Evolutionary conservation across 768 basidiomycete genomes (phyloP).

Genomic region (Phlebiopsis gigantea): DNA sequence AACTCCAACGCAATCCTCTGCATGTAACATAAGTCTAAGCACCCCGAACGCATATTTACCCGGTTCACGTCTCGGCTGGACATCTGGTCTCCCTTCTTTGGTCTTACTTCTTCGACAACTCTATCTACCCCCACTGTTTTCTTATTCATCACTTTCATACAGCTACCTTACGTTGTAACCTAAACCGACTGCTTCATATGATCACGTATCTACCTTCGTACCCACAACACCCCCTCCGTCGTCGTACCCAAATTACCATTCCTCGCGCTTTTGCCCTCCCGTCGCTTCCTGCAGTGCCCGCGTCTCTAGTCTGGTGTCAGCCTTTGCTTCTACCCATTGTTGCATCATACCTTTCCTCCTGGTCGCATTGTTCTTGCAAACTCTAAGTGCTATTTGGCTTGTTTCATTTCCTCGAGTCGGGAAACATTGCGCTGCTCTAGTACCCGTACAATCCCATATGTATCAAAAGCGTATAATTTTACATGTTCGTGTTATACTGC

Average conservation of each 20-base stretch:
- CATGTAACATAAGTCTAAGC: slow-evolving; percentile 24
- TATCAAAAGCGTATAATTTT: slow-evolving; percentile 16
- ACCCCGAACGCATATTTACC: slow-evolving; percentile 22
- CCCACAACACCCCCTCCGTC: slow-evolving; percentile 1
- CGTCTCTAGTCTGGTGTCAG: background rate
- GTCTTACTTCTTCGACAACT: slow-evolving; percentile 9
- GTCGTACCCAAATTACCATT: background rate
- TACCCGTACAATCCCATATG: slow-evolving; percentile 13
- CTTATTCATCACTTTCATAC: slow-evolving; percentile 10
- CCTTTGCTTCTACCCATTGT: slow-evolving; percentile 2
- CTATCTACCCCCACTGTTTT: slow-evolving; percentile 11
- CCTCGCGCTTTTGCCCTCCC: background rate
- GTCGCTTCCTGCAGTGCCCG: background rate
- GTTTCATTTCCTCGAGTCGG: slow-evolving; percentile 10
- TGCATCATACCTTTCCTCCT: background rate
- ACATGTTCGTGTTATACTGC: slow-evolving; percentile 6
- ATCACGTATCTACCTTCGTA: slow-evolving; percentile 7
- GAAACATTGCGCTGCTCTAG: slow-evolving; percentile 15
- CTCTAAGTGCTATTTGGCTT: slow-evolving; percentile 16
- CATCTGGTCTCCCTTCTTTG: slow-evolving; percentile 11
- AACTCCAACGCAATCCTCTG: slow-evolving; percentile 11
- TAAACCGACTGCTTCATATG: slow-evolving; percentile 13
- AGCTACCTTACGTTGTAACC: slow-evolving; percentile 15
- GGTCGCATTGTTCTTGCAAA: slow-evolving; percentile 13
- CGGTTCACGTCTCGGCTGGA: slow-evolving; percentile 17